Base-by-base conservation (phyloP, 176 grass and related monocot genomes). In the Echinochloa phyllopogon region DNA sequence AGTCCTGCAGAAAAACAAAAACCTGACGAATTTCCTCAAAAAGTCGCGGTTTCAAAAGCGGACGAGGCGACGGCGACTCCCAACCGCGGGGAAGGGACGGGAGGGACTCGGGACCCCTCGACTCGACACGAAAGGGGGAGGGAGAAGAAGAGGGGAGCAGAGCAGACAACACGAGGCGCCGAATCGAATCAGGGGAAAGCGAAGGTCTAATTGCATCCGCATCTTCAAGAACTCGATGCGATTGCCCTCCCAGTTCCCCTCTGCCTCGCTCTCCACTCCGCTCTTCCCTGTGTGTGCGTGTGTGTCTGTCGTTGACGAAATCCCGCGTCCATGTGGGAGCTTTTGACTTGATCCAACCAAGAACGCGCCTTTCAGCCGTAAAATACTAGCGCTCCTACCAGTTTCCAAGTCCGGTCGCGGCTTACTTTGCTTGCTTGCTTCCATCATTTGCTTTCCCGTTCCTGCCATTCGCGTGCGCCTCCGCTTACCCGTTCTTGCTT, bases 331-430 rank as follows among this genome's bases (percentile, higher is more conserved):
- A 87, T 87, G 84, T 87, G 88, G 1, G 27, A 8, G 21, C 14
- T 1, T 73, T 77, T 90, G 79, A 86, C 84, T 86, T 78, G 66
- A 90, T 86, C 84, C 84, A 87, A 74, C 73, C 72, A 86, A 87
- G 72, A 72, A 90, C 80, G 59, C 84, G 78, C 64, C 49, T 83
- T 90, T 7, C 56, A 72, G 78, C 79, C 65, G 48, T 49, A 72
- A 50, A 58, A 50, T 57, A 77, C 57, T 55, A 21, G 9, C 60
- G 39, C 61, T 61, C 55, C 59, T 40, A 41, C 21, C 64, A 8
- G 48, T 69, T 69, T 68, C 21, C 21, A 52, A 40, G 70, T 48
- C 38, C 10, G 55, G 58, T 74, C 82, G 44, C 10, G 18, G 59
- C 72, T 78, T 44, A 45, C 69, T 80, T 41, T n/a, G n/a, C n/a